Conservation (phyloP, 495 filamentous ascomycete species). For the Staphylotrichum tortipilum region DNA sequence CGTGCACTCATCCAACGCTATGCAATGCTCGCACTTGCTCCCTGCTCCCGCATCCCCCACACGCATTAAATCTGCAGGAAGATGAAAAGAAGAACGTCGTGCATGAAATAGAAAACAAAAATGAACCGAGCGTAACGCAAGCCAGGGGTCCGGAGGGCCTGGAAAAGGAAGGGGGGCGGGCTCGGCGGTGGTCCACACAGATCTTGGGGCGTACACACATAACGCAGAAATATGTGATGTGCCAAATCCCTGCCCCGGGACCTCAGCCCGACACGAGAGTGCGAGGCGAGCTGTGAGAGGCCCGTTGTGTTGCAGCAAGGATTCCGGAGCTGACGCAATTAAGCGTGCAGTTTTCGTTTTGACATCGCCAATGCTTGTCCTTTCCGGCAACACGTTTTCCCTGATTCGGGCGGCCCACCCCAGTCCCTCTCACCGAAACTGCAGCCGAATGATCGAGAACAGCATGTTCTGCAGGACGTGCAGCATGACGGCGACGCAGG, state of each 20-base stretch:
- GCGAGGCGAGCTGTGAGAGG: slow-evolving; percentile 4
- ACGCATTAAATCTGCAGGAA: neutral
- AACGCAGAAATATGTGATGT: too few relatives aligned
- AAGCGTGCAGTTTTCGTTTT: neutral
- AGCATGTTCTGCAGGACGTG: slow-evolving; percentile 62
- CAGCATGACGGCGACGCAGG: slow-evolving; percentile 50
- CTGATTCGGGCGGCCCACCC: neutral
- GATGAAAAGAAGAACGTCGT: neutral
- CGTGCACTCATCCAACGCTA: slow-evolving; percentile 1
- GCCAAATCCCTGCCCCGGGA: neutral
- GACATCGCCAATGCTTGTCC: neutral
- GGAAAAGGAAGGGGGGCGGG: too few relatives aligned
- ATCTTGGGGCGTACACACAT: too few relatives aligned
- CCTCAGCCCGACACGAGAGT: neutral
- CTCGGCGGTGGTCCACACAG: too few relatives aligned
- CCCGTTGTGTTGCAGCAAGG: neutral
- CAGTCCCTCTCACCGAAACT: slow-evolving; percentile 39
- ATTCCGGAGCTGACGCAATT: neutral
- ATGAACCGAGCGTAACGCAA: neutral
- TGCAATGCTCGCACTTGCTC: slow-evolving; percentile 1
- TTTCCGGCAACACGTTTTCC: slow-evolving; percentile 1
- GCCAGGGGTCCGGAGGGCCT: neutral
- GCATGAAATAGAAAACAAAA: neutral
- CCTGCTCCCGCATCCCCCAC: too few relatives aligned
- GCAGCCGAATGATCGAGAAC: slow-evolving; percentile 53